These are phyloP conservation scores for Aspergillus baeticus DNA, from an alignment of 495 filamentous ascomycete species.

Conservation along the genomic window DNA sequence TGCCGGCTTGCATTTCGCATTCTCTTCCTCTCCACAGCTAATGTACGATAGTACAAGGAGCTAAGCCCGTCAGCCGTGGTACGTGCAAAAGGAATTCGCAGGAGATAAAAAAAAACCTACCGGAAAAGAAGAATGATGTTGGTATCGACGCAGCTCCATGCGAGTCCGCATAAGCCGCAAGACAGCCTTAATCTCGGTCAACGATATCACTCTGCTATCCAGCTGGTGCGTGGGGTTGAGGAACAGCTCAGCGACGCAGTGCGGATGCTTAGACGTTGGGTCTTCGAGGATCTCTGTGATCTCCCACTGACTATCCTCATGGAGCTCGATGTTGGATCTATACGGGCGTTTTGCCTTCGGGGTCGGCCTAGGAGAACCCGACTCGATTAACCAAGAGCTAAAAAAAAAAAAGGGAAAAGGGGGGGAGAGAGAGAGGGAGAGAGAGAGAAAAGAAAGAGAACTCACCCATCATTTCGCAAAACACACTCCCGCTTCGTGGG, in stretches of 20 bases:
- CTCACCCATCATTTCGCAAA: not conserved
- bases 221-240: not conserved
- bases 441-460: too few species aligned
- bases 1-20: not conserved
- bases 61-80: not conserved
- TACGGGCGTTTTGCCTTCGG: not conserved
- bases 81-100: not conserved
- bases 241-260: slow-evolving; percentile 5
- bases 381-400: too few species aligned
- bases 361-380: too few species aligned
- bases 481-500: not conserved
- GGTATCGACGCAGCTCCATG: slow-evolving; percentile 1
- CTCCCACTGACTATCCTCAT: not conserved
- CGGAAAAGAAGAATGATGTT: slow-evolving; percentile 3
- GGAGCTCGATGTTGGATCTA: not conserved
- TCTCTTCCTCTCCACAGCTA: not conserved
- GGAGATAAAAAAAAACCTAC: slow-evolving; percentile 1
- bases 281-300: slow-evolving; percentile 8
- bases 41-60: slow-evolving; percentile 16
- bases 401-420: too few species aligned
- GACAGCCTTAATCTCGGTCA: slow-evolving; percentile 9
- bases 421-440: too few species aligned
- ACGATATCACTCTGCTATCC: not conserved
- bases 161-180: slow-evolving; percentile 11
- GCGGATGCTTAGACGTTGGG: not conserved